Evolutionary conservation across 2,329 filamentous ascomycete genomes (phyloP).

Genomic region (Aureobasidium sp.): DNA sequence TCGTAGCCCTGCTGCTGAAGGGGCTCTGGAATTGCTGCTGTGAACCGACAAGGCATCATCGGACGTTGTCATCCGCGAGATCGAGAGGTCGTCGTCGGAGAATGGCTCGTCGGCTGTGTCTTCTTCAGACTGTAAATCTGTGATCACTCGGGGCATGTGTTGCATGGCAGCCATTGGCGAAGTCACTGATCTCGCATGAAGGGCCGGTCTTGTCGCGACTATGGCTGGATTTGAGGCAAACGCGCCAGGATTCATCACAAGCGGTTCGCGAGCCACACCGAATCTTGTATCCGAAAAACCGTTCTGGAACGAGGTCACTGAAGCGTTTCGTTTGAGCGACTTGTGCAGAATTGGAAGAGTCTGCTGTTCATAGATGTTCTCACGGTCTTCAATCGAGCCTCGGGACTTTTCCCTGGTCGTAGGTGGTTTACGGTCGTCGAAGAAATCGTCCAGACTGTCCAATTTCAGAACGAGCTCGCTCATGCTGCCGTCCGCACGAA

Average conservation of each 20-base stretch:
- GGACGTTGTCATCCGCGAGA: constrained; percentile 30
- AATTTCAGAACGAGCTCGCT: constrained; percentile 67
- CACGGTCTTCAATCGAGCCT: constrained; percentile 51
- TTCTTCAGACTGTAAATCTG: constrained; percentile 66
- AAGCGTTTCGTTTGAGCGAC: constrained; percentile 65
- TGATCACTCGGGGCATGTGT: constrained; percentile 39
- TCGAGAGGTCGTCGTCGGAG: constrained; percentile 66
- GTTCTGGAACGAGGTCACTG: constrained; percentile 73
- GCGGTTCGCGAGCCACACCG: constrained; percentile 42
- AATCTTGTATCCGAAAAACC: constrained; percentile 69
- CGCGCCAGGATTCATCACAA: constrained; percentile 51
- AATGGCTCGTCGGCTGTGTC: constrained; percentile 58
- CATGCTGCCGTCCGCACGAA: constrained; percentile 60
- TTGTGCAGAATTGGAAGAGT: constrained; percentile 85
- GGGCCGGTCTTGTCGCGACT: constrained; percentile 51
- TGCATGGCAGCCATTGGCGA: constrained; percentile 49
- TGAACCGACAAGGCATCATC: constrained; percentile 20
- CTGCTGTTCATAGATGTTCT: constrained; percentile 86
- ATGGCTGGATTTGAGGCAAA: constrained; percentile 36
- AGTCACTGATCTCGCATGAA: constrained; percentile 79
- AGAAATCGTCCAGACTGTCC: constrained; percentile 50
- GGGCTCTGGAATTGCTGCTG: neutral
- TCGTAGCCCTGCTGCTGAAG: constrained; percentile 28
- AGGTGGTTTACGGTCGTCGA: constrained; percentile 39
- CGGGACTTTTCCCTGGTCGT: constrained; percentile 16